Percentiles rank a stretch among this genome's conserved stretches.
Evolutionary conservation across 169 alveolate species (phyloP).

Genomic region (Plasmodium inui): DNA sequence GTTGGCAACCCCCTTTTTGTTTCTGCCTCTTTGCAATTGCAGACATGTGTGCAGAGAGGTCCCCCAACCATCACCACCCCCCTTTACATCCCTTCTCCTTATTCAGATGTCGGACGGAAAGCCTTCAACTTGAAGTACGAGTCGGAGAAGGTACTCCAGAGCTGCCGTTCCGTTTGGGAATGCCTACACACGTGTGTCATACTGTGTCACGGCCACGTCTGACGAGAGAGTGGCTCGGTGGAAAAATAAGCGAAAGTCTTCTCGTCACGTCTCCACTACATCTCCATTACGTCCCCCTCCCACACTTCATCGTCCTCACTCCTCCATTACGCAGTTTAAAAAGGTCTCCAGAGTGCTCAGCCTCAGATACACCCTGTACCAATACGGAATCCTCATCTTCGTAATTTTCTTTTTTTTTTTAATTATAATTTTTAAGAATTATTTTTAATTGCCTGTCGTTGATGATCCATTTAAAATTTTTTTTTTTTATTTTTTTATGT

Average conservation of each 20-base stretch:
- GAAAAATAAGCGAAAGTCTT: not conserved
- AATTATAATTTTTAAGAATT: conserved; percentile 59
- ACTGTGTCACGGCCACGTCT: not conserved
- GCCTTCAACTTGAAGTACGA: conserved; percentile 75
- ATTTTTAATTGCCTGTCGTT: conserved; percentile 38
- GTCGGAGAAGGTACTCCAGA: conserved; percentile 63
- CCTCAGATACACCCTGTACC: conserved; percentile 66
- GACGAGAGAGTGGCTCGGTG: not conserved
- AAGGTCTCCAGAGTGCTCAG: conserved; percentile 73
- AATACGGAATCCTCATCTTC: conserved; percentile 49
- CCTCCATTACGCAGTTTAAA: conserved; percentile 40
- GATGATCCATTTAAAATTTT: conserved; percentile 18
- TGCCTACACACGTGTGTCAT: not conserved
- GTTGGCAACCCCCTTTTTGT: not conserved
- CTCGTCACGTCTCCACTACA: not conserved
- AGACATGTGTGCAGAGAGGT: not conserved
- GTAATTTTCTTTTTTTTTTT: conserved; percentile 65
- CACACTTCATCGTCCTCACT: not conserved
- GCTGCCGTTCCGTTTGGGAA: not conserved
- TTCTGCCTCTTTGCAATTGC: not conserved
- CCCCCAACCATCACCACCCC: not conserved
- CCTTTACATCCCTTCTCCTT: conserved; percentile 1
- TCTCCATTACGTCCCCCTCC: not conserved
- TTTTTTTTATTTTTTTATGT: conserved; percentile 22
- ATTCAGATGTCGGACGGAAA: conserved; percentile 85